phyloP scores from a whole-genome alignment of 495 filamentous ascomycete genomes.

The Cetradonia linearis region DNA sequence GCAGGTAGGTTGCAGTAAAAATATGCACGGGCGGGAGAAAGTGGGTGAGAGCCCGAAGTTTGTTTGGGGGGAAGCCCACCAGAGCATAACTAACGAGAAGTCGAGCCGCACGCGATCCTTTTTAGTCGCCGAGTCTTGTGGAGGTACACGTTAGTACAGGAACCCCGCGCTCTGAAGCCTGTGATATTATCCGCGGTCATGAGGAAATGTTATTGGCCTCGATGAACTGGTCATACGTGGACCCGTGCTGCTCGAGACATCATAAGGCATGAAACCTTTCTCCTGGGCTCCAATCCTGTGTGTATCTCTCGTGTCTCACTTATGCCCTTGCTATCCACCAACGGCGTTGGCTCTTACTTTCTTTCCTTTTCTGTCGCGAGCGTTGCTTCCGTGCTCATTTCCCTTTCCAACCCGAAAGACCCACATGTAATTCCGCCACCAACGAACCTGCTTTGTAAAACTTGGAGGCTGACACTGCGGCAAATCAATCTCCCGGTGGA shows the following conservation, averaged over 20 bases:
- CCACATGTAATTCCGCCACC: constrained; percentile 10
- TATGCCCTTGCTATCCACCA: not conserved
- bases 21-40: constrained; percentile 25
- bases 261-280: not conserved
- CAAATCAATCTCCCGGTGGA: constrained; percentile 1
- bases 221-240: not conserved
- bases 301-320: not conserved
- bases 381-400: not conserved
- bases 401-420: not conserved
- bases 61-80: constrained; percentile 9
- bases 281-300: not conserved
- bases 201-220: not conserved
- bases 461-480: constrained; percentile 5
- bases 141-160: not conserved
- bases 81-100: constrained; percentile 9
- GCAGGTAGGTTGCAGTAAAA: constrained; percentile 2
- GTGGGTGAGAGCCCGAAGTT: constrained; percentile 16
- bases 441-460: not conserved
- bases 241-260: not conserved
- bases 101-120: constrained; percentile 25
- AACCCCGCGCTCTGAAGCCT: constrained; percentile 21
- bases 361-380: constrained; percentile 9
- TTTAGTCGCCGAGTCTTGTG: constrained; percentile 25
- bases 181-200: not conserved
- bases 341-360: not conserved